These are phyloP conservation scores for Aspergillus sparsus DNA, from an alignment of 495 filamentous ascomycete genomes.

Conservation along the genomic window DNA sequence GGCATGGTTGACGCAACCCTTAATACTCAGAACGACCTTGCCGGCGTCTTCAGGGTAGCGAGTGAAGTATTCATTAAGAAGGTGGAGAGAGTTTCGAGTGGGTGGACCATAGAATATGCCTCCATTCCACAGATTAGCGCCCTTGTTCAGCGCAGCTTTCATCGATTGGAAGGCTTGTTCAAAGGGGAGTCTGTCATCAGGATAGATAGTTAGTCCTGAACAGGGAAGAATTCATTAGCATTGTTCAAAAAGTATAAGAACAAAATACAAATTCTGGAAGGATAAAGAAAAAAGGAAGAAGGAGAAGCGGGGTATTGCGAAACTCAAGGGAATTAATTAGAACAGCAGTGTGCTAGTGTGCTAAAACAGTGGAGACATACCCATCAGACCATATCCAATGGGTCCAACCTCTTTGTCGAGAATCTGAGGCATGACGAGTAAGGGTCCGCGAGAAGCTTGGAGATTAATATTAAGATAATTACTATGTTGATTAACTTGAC, in stretches of 20 bases:
- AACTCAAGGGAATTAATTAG: background rate
- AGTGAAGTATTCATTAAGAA: constrained; percentile 66
- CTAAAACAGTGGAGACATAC: background rate
- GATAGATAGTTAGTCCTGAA: background rate
- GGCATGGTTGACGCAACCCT: constrained; percentile 47
- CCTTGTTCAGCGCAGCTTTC: constrained; percentile 58
- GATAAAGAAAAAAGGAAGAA: background rate
- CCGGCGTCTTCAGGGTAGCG: constrained; percentile 67
- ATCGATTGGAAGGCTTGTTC: constrained; percentile 62
- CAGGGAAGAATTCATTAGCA: no score
- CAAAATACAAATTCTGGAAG: background rate
- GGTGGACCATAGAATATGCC: constrained; percentile 41
- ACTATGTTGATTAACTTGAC: background rate
- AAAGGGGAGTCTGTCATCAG: constrained; percentile 44
- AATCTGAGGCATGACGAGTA: background rate
- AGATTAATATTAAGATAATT: background rate
- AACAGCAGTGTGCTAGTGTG: background rate
- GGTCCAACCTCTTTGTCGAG: constrained; percentile 3
- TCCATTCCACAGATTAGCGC: constrained; percentile 53
- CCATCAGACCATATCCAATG: constrained; percentile 21
- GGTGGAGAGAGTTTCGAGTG: constrained; percentile 51
- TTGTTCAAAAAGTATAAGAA: no score
- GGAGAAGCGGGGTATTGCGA: background rate
- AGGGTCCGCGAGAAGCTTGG: background rate
- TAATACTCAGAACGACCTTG: constrained; percentile 66